phyloP scores from a whole-genome alignment of 768 basidiomycete species.

The Leccinum uliginosum region DNA sequence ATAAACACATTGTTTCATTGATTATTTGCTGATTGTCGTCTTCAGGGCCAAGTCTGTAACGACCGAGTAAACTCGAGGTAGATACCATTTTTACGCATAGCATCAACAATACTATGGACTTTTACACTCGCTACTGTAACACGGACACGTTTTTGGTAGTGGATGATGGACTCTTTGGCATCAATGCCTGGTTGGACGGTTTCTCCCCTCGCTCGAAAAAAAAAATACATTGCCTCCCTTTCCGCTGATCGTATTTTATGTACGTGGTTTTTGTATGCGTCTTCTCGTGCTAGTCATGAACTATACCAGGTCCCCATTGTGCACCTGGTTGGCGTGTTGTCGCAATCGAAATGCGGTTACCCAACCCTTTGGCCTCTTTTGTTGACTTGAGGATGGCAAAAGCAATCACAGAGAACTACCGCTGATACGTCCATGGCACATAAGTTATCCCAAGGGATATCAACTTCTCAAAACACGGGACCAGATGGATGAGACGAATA shows the following conservation, averaged over 20 bases:
- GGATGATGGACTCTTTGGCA: conserved; percentile 27
- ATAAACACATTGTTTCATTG: background rate
- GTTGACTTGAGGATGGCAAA: background rate
- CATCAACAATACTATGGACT: conserved; percentile 13
- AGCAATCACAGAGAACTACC: too few relatives aligned
- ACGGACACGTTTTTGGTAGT: conserved; percentile 26
- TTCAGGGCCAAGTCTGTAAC: conserved; percentile 74
- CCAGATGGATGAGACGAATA: background rate
- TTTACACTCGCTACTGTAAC: conserved; percentile 4
- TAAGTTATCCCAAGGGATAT: too few relatives aligned
- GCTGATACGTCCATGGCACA: too few relatives aligned
- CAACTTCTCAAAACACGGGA: background rate
- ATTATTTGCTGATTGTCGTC: conserved; percentile 9
- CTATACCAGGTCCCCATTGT: background rate
- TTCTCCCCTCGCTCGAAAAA: conserved; percentile 1
- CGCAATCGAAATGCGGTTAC: background rate
- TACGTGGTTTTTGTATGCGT: background rate
- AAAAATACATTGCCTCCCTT: background rate
- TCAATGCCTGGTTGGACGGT: conserved; percentile 21
- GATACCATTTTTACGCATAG: background rate
- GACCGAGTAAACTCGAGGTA: conserved; percentile 46
- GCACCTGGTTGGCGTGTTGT: background rate
- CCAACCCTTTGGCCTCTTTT: background rate
- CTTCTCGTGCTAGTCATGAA: background rate
- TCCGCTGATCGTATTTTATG: background rate